A percentile compares a stretch with the other conserved stretches of the same genome.
Evolutionary conservation across 2,329 filamentous ascomycete species (phyloP).

Genomic region (Ilyonectria robusta): DNA sequence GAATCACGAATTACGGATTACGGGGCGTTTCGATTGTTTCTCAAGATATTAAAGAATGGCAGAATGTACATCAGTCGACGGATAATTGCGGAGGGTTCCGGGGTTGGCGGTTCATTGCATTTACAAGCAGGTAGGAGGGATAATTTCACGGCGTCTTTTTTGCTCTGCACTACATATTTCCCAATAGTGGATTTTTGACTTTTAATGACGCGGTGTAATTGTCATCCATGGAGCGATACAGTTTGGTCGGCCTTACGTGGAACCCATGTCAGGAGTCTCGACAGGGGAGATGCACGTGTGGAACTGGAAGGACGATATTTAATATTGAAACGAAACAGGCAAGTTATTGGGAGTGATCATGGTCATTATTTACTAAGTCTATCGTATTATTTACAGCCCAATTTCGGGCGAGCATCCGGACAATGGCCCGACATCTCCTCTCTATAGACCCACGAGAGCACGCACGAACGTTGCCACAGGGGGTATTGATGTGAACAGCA

Average conservation of each 20-base stretch:
- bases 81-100: not conserved
- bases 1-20: slow-evolving; percentile 14
- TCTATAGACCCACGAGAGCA: slow-evolving; percentile 61
- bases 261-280: slow-evolving; percentile 9
- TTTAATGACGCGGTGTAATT: not conserved
- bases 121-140: slow-evolving; percentile 5
- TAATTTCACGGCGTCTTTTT: slow-evolving; percentile 7
- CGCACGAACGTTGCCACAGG: slow-evolving; percentile 64
- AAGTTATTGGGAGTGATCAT: slow-evolving; percentile 7
- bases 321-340: slow-evolving; percentile 15
- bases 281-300: slow-evolving; percentile 1
- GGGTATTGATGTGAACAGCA: slow-evolving; percentile 71
- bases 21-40: slow-evolving; percentile 3
- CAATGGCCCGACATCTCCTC: too few relatives aligned
- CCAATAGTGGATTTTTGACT: not conserved
- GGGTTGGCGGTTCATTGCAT: slow-evolving; percentile 3
- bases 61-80: not conserved
- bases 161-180: slow-evolving; percentile 2
- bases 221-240: slow-evolving; percentile 2
- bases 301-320: slow-evolving; percentile 11
- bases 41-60: not conserved
- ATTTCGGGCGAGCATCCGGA: slow-evolving; percentile 8
- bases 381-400: slow-evolving; percentile 6
- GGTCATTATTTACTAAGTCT: slow-evolving; percentile 17
- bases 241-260: slow-evolving; percentile 10